Base-by-base conservation (phyloP, 148 eudicot species). In the Heliosperma pusillum region DNA sequence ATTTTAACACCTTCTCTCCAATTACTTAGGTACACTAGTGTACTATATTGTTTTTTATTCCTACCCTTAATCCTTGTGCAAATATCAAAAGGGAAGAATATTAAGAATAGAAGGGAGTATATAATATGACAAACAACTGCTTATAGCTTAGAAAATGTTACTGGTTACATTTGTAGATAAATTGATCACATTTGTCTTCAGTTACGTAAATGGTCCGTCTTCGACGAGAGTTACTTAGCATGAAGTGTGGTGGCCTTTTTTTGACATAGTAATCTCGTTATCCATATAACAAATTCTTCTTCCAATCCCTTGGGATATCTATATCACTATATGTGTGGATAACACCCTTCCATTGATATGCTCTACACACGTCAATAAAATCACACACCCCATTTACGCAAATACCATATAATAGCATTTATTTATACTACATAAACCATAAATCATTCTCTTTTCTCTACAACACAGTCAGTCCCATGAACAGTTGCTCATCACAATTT, bases 291-390 rank as follows among this genome's bases (percentile, higher is more conserved):
- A 47, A 47, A 47, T 10, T 47, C 53, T 10, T 47, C 53, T 15
- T 47, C 52, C 62, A 58, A 58, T 58, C 62, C 22, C 62, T 58
- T n/a, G 62, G 21, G 62, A 58, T 47, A 47, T 47, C 53, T 47
- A 47, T 3, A 45, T 45, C 12, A 45, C 50, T 13, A 42, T 42
- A 47, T 58, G 62, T 58, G 62, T 58, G 62, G 62, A 58, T 58
- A 19, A 58, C 21, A 58, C 2, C 7, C 1, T 21, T 58, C 62
- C 62, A 58, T 21, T 58, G 9, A 6, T 56, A 17, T 56, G 59
- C 59, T 56, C 59, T 56, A 56, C n/a, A 56, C 59, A 56, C 21
- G 59, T 56, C 59, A 56, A 56, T 56, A 16, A 56, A 15, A 56
- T 15, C 16, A 4, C 4, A 56, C 45, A 42, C 9, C 45, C 45